Evolutionary conservation across 2,329 filamentous ascomycete species (phyloP), one percentile per base, ranked within the genome.

Genomic region (Mariannaea elegans): DNA sequence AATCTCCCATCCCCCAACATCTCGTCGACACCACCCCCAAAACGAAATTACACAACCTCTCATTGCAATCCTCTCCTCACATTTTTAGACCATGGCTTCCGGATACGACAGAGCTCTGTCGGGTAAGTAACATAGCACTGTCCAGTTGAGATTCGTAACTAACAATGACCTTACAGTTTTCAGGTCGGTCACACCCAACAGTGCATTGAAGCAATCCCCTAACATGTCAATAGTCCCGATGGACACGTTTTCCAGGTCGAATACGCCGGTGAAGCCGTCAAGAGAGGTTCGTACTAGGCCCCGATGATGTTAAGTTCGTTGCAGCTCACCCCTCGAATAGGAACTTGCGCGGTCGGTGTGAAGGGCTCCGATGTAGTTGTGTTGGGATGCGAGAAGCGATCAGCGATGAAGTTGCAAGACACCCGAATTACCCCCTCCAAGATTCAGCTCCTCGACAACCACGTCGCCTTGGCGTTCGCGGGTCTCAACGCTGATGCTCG

Each of bases 241-340:
- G 95, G 95, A 80, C 95, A 99, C 84, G 95, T 99, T 73, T 99
- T 99, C 83, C 95, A 99, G 81, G 95, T 99, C 74, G 95, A 99
- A 86, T 99, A 99, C 87, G 95, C 95, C 56, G 91, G 97, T 70
- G 95, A 99, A 82, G 95, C 95, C 69, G 95, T 99, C 70, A 99
- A 99, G 86, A 84, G 95, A 93, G 95, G 94, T 95, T 82, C 61
- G 76, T 71, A 72, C 55, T 10, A 49, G 38, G 49, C 19, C 19
- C 4, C 36, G 14, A 55, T 44, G 53, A 45, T 39, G 32, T 50
- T 47, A 34, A 45, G n/a, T 19, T 27, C 27, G 21, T 49, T 42
- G 63, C 45, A 45, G 52, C 66, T 70, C 56, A 66, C 59, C 63
- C 55, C 57, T 49, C 60, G 42, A 46, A 61, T 55, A 97, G 93